These are phyloP conservation scores for Aspergillus homomorphus DNA, from an alignment of 495 filamentous ascomycete genomes.

Conservation along the genomic window DNA sequence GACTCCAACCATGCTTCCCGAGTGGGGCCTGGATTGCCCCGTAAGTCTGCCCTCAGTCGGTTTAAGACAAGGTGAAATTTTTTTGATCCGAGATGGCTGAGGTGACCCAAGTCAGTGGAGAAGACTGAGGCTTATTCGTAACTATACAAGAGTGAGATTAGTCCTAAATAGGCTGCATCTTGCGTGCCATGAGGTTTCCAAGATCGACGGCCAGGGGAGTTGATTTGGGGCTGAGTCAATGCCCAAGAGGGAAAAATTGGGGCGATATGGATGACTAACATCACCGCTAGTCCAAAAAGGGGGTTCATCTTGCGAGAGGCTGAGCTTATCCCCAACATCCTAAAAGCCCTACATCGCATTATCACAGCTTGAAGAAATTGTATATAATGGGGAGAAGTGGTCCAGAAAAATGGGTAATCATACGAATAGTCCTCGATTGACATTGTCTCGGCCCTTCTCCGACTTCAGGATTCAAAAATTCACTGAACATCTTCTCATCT, in stretches of 20 bases:
- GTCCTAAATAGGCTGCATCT: not conserved
- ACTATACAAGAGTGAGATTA: not conserved
- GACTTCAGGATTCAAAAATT: not conserved
- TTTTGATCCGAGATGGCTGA: not conserved
- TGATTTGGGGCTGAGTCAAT: not conserved
- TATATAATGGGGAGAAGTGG: not conserved
- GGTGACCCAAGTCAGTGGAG: not conserved
- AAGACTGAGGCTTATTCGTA: not conserved
- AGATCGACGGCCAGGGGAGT: not conserved
- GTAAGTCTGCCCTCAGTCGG: not conserved
- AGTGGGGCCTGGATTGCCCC: not conserved
- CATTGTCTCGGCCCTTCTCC: no score
- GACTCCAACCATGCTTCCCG: slow-evolving; percentile 40
- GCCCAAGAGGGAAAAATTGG: not conserved
- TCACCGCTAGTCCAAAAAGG: not conserved
- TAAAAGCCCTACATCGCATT: not conserved
- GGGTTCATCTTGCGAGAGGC: slow-evolving; percentile 4
- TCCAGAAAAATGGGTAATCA: no score
- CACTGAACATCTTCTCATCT: not conserved
- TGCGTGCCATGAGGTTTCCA: not conserved
- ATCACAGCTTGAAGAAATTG: not conserved
- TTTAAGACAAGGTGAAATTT: not conserved
- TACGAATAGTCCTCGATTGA: not conserved
- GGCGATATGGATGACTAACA: not conserved
- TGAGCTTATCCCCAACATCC: not conserved